Percentiles rank a stretch among this genome's conserved stretches.
Conservation (phyloP, 139 green algal genomes). For the Volvox reticuliferus region DNA sequence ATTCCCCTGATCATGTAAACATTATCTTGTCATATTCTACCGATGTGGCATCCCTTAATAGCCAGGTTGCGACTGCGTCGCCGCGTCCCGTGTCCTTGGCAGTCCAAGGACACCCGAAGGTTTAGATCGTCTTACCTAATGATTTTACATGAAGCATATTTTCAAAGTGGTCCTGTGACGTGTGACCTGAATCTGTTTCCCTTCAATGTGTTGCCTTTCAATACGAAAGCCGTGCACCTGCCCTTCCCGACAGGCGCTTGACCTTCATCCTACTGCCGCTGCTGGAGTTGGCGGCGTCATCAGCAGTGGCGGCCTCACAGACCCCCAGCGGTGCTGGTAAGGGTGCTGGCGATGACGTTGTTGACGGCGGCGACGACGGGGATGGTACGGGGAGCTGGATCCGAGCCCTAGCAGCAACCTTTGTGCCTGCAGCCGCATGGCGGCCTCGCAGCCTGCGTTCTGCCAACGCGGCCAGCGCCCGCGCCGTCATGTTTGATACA, state of each 20-base stretch:
- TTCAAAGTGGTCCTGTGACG: too few species aligned
- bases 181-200: too few species aligned
- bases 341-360: background rate
- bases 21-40: too few species aligned
- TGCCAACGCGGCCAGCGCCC: background rate
- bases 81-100: too few species aligned
- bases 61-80: too few species aligned
- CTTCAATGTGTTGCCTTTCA: too few species aligned
- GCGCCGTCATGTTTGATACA: background rate
- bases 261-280: conserved; percentile 2
- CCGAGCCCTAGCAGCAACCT: background rate
- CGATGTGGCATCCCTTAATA: too few species aligned
- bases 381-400: background rate
- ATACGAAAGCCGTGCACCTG: background rate
- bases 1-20: too few species aligned
- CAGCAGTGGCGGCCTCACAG: background rate
- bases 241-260: background rate
- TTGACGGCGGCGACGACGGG: background rate
- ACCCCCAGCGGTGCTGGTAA: background rate
- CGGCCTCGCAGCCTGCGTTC: conserved; percentile 10
- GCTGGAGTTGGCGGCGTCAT: background rate
- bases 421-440: background rate
- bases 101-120: too few species aligned
- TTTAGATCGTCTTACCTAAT: too few species aligned
- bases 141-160: too few species aligned